phyloP scores from a whole-genome alignment of 345 rosid genomes.

The Pugionium cornutum region DNA sequence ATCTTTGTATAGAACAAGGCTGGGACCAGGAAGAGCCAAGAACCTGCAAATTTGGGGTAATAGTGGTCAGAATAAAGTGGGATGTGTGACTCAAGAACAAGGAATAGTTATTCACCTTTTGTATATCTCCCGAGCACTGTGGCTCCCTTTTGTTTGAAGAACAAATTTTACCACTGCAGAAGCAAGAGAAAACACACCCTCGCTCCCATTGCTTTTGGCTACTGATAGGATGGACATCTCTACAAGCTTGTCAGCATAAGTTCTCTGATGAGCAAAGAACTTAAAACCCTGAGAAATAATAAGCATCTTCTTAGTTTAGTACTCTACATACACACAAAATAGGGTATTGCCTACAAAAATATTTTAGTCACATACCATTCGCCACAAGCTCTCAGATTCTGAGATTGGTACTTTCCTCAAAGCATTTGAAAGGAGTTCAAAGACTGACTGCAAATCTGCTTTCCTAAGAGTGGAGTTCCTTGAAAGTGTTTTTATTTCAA shows the following conservation, averaged over 20 bases:
- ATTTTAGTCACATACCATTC: constrained; percentile 53
- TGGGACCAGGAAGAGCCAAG: constrained; percentile 76
- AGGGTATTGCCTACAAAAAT: not conserved
- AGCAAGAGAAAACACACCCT: constrained; percentile 66
- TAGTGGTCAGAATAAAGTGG: constrained; percentile 11
- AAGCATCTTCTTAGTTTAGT: constrained; percentile 6
- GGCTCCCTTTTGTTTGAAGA: constrained; percentile 64
- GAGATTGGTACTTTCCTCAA: constrained; percentile 52
- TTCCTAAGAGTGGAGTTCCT: constrained; percentile 43
- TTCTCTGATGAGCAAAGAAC: constrained; percentile 50
- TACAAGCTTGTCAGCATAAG: constrained; percentile 64
- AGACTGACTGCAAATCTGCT: constrained; percentile 50
- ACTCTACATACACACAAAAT: not conserved
- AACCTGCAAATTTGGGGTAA: constrained; percentile 52
- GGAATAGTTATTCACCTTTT: constrained; percentile 52
- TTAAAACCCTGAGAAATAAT: constrained; percentile 63
- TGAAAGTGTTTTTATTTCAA: constrained; percentile 54
- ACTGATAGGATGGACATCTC: constrained; percentile 61
- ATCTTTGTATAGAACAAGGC: constrained; percentile 56
- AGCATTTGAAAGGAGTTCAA: constrained; percentile 54
- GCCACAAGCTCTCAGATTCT: constrained; percentile 82
- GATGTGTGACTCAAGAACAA: not conserved
- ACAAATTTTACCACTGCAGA: constrained; percentile 58
- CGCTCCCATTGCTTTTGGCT: constrained; percentile 59
- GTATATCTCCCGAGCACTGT: constrained; percentile 61